phyloP scores from a whole-genome alignment of 2,329 filamentous ascomycete species.

The Pyrenochaeta sp. region DNA sequence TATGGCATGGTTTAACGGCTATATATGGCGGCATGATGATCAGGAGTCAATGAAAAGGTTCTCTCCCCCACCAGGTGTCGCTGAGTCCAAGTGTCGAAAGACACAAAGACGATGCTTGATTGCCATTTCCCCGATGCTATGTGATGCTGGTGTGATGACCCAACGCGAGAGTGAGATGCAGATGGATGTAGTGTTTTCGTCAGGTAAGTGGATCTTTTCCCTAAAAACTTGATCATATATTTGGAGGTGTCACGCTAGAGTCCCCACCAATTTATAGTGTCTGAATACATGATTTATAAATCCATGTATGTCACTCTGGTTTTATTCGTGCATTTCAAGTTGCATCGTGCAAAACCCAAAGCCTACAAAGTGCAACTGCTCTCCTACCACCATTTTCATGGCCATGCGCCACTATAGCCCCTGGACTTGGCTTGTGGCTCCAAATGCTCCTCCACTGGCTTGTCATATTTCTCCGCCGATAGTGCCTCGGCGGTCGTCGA shows the following conservation, averaged over 20 bases:
- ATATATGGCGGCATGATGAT: conserved; percentile 75
- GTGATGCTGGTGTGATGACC: conserved; percentile 10
- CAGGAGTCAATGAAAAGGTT: conserved; percentile 65
- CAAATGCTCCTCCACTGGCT: neutral
- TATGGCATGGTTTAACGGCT: conserved; percentile 80
- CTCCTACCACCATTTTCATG: neutral
- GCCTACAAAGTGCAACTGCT: neutral
- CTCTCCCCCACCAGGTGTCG: conserved; percentile 78
- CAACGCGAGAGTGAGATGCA: conserved; percentile 13
- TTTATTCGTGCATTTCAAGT: too few relatives aligned
- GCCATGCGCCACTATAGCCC: conserved; percentile 15
- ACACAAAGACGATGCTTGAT: conserved; percentile 81
- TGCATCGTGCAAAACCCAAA: too few relatives aligned
- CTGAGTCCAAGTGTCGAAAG: conserved; percentile 69
- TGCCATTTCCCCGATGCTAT: conserved; percentile 66
- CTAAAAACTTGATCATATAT: neutral
- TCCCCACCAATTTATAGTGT: neutral
- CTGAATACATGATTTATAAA: too few relatives aligned
- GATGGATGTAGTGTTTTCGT: neutral
- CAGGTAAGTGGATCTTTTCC: neutral
- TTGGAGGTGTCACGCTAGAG: neutral
- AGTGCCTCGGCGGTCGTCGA: neutral
- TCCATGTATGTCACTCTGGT: too few relatives aligned
- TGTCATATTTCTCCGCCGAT: neutral
- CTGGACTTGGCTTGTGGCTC: neutral